Percentiles rank a stretch among this genome's conserved stretches.
phyloP scores from a whole-genome alignment of 306 rosid species.

The Gastrolobium bilobum region DNA sequence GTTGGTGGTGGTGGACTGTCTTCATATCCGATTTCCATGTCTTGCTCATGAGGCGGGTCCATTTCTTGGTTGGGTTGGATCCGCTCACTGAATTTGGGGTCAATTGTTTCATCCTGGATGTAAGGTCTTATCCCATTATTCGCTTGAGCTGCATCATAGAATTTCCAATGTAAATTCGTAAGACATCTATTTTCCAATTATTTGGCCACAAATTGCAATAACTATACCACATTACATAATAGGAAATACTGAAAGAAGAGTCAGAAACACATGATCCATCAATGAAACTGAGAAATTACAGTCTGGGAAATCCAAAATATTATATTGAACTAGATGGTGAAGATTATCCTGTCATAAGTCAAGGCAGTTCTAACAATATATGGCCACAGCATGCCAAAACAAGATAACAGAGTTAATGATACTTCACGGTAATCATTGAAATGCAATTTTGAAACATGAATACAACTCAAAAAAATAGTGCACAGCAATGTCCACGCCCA shows the following conservation, averaged over 20 bases:
- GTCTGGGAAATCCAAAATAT: not conserved
- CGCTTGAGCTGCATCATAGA: slow-evolving; percentile 40
- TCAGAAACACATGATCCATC: slow-evolving; percentile 1
- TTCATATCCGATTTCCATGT: slow-evolving; percentile 54
- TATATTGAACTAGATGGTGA: slow-evolving; percentile 32
- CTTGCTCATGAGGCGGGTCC: slow-evolving; percentile 41
- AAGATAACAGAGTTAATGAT: not conserved
- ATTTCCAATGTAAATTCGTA: slow-evolving; percentile 4
- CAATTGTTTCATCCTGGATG: slow-evolving; percentile 37
- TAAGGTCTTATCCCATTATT: slow-evolving; percentile 28
- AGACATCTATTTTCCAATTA: not conserved
- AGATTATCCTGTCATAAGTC: not conserved
- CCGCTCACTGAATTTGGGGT: slow-evolving; percentile 4
- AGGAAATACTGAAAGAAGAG: not conserved
- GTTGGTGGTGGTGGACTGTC: slow-evolving; percentile 42
- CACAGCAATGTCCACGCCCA: not conserved
- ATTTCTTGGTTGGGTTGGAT: slow-evolving; percentile 37
- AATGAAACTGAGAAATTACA: slow-evolving; percentile 16
- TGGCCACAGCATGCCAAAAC: too few species aligned
- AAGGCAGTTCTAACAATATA: not conserved
- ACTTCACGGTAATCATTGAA: not conserved
- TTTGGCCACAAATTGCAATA: slow-evolving; percentile 17
- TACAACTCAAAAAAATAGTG: not conserved
- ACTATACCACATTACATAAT: slow-evolving; percentile 15
- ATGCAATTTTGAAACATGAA: not conserved